Conservation (phyloP, 164 flowering plant genomes). For the Houttuynia cordata region DNA sequence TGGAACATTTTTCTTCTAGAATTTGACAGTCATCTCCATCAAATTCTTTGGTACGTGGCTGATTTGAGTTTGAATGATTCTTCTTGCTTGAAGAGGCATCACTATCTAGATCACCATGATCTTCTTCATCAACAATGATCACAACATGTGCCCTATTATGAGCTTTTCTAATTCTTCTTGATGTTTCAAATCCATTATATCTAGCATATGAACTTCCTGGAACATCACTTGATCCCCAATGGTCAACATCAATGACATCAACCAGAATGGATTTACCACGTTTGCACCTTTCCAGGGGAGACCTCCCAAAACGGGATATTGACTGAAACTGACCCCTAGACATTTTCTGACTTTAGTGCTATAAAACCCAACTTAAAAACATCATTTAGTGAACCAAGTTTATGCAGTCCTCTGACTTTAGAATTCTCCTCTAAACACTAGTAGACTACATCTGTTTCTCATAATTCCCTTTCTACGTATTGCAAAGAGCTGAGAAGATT, state of each 20-base stretch:
- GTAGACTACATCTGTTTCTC: too few species aligned
- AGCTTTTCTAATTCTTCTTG: conserved; percentile 9
- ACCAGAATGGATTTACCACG: conserved; percentile 23
- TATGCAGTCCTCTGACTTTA: too few species aligned
- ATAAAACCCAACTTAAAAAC: too few species aligned
- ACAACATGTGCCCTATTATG: conserved; percentile 22
- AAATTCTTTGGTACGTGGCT: conserved; percentile 8
- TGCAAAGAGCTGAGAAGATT: too few species aligned
- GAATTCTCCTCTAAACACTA: too few species aligned
- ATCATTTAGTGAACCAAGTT: too few species aligned
- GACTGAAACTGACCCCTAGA: conserved; percentile 20
- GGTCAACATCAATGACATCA: conserved; percentile 41
- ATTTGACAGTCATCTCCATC: conserved; percentile 24
- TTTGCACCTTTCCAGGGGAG: conserved; percentile 16
- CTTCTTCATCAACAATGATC: conserved; percentile 51
- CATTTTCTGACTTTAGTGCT: background rate
- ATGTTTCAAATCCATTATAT: conserved; percentile 9
- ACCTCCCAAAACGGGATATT: conserved; percentile 13
- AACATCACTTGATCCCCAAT: conserved; percentile 5
- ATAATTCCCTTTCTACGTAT: too few species aligned
- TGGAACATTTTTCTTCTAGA: conserved; percentile 14
- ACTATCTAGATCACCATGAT: conserved; percentile 19
- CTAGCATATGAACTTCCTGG: conserved; percentile 32
- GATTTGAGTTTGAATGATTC: conserved; percentile 8
- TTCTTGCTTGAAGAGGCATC: conserved; percentile 29